Evolutionary conservation across 2,329 filamentous ascomycete species (phyloP).

Genomic region (Arthrobotrys entomopaga): DNA sequence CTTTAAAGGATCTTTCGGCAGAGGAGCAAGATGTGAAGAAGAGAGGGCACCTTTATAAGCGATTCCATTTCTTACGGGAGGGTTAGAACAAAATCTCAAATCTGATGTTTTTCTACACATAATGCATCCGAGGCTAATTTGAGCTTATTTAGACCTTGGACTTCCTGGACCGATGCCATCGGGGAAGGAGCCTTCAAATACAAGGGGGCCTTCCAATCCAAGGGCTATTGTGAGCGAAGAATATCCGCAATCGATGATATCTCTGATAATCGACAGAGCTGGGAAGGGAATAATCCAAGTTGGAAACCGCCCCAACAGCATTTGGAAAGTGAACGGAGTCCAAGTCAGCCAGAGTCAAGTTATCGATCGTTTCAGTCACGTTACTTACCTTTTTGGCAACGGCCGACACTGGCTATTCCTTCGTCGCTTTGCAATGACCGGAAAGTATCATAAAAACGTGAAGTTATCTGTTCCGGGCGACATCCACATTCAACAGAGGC

Average conservation of each 20-base stretch:
- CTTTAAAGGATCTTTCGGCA: neutral
- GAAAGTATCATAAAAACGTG: conserved; percentile 5
- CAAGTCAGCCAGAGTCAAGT: conserved; percentile 36
- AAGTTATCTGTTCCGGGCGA: conserved; percentile 14
- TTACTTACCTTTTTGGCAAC: conserved; percentile 34
- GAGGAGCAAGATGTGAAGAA: conserved; percentile 16
- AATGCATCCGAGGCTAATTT: neutral
- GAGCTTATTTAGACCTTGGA: neutral
- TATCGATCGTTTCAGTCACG: conserved; percentile 36
- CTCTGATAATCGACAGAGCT: conserved; percentile 13
- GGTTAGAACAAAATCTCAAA: conserved; percentile 10
- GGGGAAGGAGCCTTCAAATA: neutral
- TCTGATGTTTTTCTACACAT: neutral
- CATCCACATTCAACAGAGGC: neutral
- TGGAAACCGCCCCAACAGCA: conserved; percentile 38
- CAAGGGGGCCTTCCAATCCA: conserved; percentile 9
- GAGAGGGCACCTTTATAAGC: conserved; percentile 12
- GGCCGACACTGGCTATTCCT: conserved; percentile 43
- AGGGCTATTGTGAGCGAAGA: conserved; percentile 1
- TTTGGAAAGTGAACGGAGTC: conserved; percentile 46
- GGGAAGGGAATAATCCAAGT: conserved; percentile 40
- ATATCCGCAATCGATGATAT: conserved; percentile 48
- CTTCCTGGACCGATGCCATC: too few species aligned
- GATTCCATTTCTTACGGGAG: conserved; percentile 9
- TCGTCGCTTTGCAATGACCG: conserved; percentile 26